Evolutionary conservation across 345 rosid species (phyloP).

Genomic region (Microcos paniculata): DNA sequence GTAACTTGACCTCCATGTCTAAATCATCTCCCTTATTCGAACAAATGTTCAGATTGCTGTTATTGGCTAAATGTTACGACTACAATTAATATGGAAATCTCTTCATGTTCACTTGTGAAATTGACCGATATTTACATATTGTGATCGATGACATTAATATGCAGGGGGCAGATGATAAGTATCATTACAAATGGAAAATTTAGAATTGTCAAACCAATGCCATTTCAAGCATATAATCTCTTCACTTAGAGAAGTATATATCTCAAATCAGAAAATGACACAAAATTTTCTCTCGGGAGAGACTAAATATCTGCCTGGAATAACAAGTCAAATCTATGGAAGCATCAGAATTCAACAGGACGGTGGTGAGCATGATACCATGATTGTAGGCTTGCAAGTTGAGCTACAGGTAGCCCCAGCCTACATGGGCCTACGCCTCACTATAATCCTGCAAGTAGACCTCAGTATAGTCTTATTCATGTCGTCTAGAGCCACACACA

Average conservation of each 20-base stretch:
- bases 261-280: conserved; percentile 21
- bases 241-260: not conserved
- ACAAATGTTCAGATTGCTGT: not conserved
- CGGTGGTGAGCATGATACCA: conserved; percentile 43
- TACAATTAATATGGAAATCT: not conserved
- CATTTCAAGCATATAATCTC: conserved; percentile 1
- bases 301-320: conserved; percentile 35
- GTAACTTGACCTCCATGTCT: not conserved
- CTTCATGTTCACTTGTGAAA: not conserved
- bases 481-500: conserved; percentile 13
- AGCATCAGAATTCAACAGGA: conserved; percentile 40
- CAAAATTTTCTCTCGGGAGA: conserved; percentile 13
- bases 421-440: conserved; percentile 27
- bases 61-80: not conserved
- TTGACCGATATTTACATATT: not conserved
- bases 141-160: not conserved
- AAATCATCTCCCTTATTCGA: not conserved
- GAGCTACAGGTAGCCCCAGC: conserved; percentile 36
- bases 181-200: not conserved
- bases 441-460: conserved; percentile 36
- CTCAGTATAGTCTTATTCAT: conserved; percentile 28
- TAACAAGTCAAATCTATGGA: conserved; percentile 26
- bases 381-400: conserved; percentile 48
- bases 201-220: not conserved
- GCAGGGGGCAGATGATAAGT: not conserved